Evolutionary conservation across 805 yeast genomes (phyloP).

Genomic region (Candida sanyiensis): DNA sequence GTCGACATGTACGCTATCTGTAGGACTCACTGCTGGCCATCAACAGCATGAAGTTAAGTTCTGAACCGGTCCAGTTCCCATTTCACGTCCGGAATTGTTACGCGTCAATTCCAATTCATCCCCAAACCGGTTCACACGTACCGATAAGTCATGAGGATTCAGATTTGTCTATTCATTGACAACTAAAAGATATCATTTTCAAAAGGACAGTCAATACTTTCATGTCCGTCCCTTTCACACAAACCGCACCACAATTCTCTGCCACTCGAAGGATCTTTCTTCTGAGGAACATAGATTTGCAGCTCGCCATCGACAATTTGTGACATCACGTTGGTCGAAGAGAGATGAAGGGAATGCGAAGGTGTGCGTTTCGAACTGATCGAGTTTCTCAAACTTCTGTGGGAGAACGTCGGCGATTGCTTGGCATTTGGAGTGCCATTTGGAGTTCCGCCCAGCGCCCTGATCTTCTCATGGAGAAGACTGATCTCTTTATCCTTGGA

Average conservation of each 20-base stretch:
- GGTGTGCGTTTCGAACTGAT: slow-evolving; percentile 17
- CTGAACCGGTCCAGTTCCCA: no score
- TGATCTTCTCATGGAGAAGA: slow-evolving; percentile 17
- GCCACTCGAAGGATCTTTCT: slow-evolving; percentile 66
- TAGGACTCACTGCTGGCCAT: no score
- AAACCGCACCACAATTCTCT: slow-evolving; percentile 83
- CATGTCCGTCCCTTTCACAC: slow-evolving; percentile 89
- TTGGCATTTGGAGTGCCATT: not conserved
- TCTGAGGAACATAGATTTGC: slow-evolving; percentile 46
- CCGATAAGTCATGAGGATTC: not conserved
- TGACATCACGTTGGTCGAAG: slow-evolving; percentile 22
- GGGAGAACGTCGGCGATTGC: slow-evolving; percentile 1
- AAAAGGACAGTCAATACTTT: slow-evolving; percentile 81
- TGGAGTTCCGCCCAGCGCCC: not conserved
- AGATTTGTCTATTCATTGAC: not conserved
- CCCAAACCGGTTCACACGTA: no score
- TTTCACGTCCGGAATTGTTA: no score
- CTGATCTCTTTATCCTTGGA: slow-evolving; percentile 24
- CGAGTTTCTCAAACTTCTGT: slow-evolving; percentile 1
- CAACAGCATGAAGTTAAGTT: no score
- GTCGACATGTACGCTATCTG: no score
- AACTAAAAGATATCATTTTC: slow-evolving; percentile 32
- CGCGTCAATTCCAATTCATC: no score
- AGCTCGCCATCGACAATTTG: slow-evolving; percentile 32
- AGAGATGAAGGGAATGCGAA: no score